Evolutionary conservation across 805 yeast species (phyloP), one percentile per base, ranked within the genome.

Genomic region (Yarrowia osloensis): DNA sequence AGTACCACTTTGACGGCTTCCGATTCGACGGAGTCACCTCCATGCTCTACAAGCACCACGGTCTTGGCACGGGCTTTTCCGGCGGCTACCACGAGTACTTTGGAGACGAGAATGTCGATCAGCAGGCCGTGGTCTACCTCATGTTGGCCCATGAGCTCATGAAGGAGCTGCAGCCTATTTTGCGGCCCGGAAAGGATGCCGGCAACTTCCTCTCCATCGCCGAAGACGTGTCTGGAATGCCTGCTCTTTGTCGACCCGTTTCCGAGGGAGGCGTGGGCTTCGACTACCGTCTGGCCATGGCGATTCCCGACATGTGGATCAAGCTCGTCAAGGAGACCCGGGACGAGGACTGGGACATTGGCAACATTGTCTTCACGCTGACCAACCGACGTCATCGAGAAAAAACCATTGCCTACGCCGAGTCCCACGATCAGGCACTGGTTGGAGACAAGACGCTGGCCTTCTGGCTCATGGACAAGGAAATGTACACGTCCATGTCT

Each of bases 261-360:
- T 65, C 71, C 0, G 75, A 80, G 26, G 98, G 98, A 59, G 99
- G 99, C 67, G 87, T 89, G 69, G 99, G 98, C 0, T 94, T 94
- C 74, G 95, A 93, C 76, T 94, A 94, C 77, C 82, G 98, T 70
- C 81, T 94, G 66, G 95, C 97, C 1, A 94, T 94, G 99, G 98
- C 98, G 0, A 82, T 94, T 68, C 99, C 99, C 4, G 99, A 94
- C 77, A 94, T 94, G 98, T 94, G 99, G 99, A 94, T 94, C 79
- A 95, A 95, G 77, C 77, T 92, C 57, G 79, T 94, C 72, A 94
- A 95, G 75, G 98, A 93, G 75, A 79, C 83, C 68, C 74, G 78
- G 52, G 98, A 94, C 77, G 97, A 93, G 69, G 88, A 91, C 63
- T 94, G 99, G 99, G 91, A 93, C 73, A 78, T 94, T 80, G 91